Base-by-base conservation (phyloP, 805 yeast genomes). In the Yamadazyma laniorum region DNA sequence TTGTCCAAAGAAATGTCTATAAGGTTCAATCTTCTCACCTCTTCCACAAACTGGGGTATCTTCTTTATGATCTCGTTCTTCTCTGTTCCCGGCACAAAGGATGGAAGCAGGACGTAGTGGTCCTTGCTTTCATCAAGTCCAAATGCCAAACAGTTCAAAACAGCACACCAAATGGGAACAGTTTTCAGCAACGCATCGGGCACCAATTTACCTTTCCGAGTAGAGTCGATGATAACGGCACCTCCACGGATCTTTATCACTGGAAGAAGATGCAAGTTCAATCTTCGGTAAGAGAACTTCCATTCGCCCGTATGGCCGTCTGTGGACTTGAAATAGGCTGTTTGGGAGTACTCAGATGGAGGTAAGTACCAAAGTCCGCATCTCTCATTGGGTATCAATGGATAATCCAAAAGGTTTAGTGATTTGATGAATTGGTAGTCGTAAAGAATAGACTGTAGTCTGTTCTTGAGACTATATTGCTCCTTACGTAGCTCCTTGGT, bases 131-230 rank as follows among this genome's bases (percentile, higher is more conserved):
- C 32, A 15, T 32, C 47, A 3, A 44, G 50, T 15, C 67, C 77
- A 40, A 70, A 70, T 56, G 79, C 59, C 1, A 82, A 63, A 25
- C 58, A 57, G 51, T 85, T 85, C 14, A 88, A 40, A 4, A 85
- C 88, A 0, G 90, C 85, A 59, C 95, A 85, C 97, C 97, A 89
- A 1, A 87, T 85, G 0, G 96, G 96, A 1, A 89, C 68, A 0
- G 96, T 89, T 50, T 89, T 89, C 50, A 89, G 82, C 5, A 87
- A 58, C 0, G 96, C 83, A 58, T 89, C 97, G 0, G 97, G 96
- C 61, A 88, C 79, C 18, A 74, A 61, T 54, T 88, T 89, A 2
- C 96, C 96, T 28, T 89, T 69, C 45, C 96, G 64, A 0, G 96
- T 88, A 11, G 95, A 86, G 58, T 89, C 96, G 1, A 89, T 82